phyloP scores from a whole-genome alignment of 2,329 filamentous ascomycete genomes.

The Pseudodiploospora longispora region DNA sequence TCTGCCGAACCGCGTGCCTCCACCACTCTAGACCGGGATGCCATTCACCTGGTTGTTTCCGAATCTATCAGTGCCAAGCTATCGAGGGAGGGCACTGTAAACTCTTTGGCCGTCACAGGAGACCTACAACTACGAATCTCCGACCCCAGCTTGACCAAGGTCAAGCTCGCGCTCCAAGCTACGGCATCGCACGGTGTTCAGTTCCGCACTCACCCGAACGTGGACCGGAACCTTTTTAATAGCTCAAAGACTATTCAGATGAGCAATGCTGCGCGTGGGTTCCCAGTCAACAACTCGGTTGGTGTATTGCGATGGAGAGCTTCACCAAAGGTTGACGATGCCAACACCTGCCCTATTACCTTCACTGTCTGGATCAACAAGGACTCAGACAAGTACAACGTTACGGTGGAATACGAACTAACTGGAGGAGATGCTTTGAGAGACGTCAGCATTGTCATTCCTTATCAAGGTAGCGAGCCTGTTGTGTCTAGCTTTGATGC shows the following conservation, averaged over 20 bases:
- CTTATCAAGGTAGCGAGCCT: slow-evolving; percentile 78
- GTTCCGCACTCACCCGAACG: slow-evolving; percentile 93
- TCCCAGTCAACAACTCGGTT: slow-evolving; percentile 90
- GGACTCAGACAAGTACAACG: slow-evolving; percentile 71
- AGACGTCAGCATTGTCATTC: slow-evolving; percentile 82
- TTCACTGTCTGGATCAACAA: slow-evolving; percentile 98
- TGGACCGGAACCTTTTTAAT: slow-evolving; percentile 83
- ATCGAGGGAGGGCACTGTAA: slow-evolving; percentile 78
- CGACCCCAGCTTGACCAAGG: slow-evolving; percentile 80
- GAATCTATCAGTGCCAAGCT: slow-evolving; percentile 88
- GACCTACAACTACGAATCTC: slow-evolving; percentile 87
- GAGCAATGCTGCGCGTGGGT: slow-evolving; percentile 77
- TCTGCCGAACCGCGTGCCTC: slow-evolving; percentile 49
- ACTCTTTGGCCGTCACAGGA: slow-evolving; percentile 81
- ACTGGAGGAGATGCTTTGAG: slow-evolving; percentile 70
- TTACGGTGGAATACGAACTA: slow-evolving; percentile 94
- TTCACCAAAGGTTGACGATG: slow-evolving; percentile 70
- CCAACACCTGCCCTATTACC: slow-evolving; percentile 77
- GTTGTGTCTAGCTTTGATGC: slow-evolving; percentile 89
- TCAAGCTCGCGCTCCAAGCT: slow-evolving; percentile 75
- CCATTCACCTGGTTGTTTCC: slow-evolving; percentile 78
- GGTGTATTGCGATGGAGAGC: slow-evolving; percentile 91
- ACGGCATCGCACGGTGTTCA: slow-evolving; percentile 76
- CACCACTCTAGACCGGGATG: slow-evolving; percentile 67
- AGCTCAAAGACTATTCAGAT: slow-evolving; percentile 79